Conservation (phyloP, 2,329 filamentous ascomycete genomes). For the Claviceps digitariae region DNA sequence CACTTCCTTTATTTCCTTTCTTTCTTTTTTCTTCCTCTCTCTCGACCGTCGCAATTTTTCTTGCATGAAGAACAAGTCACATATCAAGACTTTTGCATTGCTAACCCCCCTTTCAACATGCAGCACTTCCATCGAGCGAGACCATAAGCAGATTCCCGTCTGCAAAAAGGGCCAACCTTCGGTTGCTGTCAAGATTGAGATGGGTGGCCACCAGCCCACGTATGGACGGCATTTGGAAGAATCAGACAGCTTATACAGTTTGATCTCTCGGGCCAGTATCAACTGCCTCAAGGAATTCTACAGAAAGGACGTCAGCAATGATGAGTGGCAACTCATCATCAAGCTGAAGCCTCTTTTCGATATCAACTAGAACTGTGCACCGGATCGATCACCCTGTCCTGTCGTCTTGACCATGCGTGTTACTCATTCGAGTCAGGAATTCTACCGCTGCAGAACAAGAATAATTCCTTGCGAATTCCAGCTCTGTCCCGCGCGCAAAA, state of each 20-base stretch:
- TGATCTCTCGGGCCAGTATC: conserved; percentile 78
- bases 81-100: not conserved
- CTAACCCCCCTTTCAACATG: not conserved
- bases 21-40: too few relatives aligned
- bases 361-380: conserved; percentile 43
- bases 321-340: conserved; percentile 90
- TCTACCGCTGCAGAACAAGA: not conserved
- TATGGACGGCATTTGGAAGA: conserved; percentile 96
- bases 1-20: not conserved
- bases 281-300: conserved; percentile 96
- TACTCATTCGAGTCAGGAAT: too few relatives aligned
- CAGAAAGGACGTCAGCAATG: conserved; percentile 70
- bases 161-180: conserved; percentile 97
- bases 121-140: conserved; percentile 90
- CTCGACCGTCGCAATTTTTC: too few relatives aligned
- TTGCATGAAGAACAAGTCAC: not conserved
- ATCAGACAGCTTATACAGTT: conserved; percentile 72
- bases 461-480: not conserved
- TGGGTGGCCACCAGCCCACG: conserved; percentile 77
- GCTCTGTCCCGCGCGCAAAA: not conserved
- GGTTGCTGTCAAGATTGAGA: conserved; percentile 95
- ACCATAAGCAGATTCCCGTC: conserved; percentile 85
- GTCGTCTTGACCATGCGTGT: too few relatives aligned
- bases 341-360: conserved; percentile 94
- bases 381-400: not conserved